Evolutionary conservation across 352 stramenopile genomes (phyloP), one percentile per base, ranked within the genome.

Genomic region (Phytophthora chlamydospora): DNA sequence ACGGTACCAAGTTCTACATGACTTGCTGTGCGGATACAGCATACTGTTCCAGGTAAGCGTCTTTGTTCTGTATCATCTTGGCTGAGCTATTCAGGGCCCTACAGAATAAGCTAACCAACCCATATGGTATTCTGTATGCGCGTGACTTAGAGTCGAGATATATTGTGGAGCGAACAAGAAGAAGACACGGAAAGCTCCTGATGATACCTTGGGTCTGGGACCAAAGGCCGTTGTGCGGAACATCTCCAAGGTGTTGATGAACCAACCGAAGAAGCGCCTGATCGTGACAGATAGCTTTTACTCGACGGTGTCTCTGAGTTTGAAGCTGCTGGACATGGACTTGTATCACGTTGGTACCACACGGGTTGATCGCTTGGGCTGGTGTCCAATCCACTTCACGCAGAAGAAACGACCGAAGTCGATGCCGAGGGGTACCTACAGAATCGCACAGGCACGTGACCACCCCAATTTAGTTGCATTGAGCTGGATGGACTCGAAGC

Each of bases 1-100:
- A 48, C 29, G 62, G 53, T 0, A 72, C 53, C 1, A 76, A 72
- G 44, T 71, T 66, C 44, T 75, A 71, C 27, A 46, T 71, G 45
- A 57, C 55, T 0, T 68, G 66, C 16, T 65, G 54, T 11, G 32
- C 46, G 0, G 24, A 52, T 4, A 68, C 56, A 0, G 56, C 52
- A 13, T 66, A 71, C n/a, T 59, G 49, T 24, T 44, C 43, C 3
- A 45, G 49, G 62, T 66, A 36, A 56, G 36, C 35, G 10, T 16
- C n/a, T 2, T 17, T 32, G 44, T 57, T 33, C 43, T 46, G 44
- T 54, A 41, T 57, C n/a, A n/a, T n/a, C n/a, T 32, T 36, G 24
- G 6, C 41, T 35, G 33, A 43, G 10, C 44, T 48, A 36, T 50
- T n/a, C 40, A 27, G 44, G 19, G 56, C 19, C 8, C 0, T 60